Evolutionary conservation across 371 early-diverging fungal genomes (phyloP).

Genomic region (Coemansia sp.): DNA sequence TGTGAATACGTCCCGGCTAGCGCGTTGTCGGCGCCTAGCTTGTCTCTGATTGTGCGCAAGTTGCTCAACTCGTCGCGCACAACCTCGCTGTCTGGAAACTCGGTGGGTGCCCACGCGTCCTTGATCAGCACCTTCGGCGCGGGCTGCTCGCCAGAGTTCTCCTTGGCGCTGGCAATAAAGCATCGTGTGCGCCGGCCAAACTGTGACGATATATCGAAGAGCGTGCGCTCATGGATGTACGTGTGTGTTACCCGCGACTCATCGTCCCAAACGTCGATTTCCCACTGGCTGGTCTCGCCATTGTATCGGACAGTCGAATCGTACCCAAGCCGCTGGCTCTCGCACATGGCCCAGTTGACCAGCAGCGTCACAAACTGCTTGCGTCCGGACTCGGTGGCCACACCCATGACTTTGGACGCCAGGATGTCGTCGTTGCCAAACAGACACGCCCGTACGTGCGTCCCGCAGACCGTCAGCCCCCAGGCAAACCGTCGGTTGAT

Average conservation of each 20-base stretch:
- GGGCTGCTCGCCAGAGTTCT: background rate
- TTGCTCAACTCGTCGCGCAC: background rate
- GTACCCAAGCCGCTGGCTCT: constrained; percentile 10
- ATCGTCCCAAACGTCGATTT: constrained; percentile 10
- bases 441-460: background rate
- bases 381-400: background rate
- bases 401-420: constrained; percentile 5
- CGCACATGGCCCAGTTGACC: constrained; percentile 12
- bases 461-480: constrained; percentile 15
- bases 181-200: background rate
- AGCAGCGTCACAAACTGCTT: constrained; percentile 9
- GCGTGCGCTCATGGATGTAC: background rate
- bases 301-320: constrained; percentile 1
- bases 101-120: background rate
- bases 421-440: constrained; percentile 3
- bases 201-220: too few species aligned
- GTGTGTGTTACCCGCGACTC: background rate
- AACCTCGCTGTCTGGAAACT: background rate
- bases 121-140: background rate
- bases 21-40: background rate
- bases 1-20: background rate
- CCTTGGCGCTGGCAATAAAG: background rate
- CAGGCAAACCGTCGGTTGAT: constrained; percentile 23
- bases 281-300: background rate
- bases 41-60: background rate